Percentiles rank a stretch among this genome's conserved stretches.
Conservation (phyloP, 768 basidiomycete species). For the Coprinellus aureogranulatus region DNA sequence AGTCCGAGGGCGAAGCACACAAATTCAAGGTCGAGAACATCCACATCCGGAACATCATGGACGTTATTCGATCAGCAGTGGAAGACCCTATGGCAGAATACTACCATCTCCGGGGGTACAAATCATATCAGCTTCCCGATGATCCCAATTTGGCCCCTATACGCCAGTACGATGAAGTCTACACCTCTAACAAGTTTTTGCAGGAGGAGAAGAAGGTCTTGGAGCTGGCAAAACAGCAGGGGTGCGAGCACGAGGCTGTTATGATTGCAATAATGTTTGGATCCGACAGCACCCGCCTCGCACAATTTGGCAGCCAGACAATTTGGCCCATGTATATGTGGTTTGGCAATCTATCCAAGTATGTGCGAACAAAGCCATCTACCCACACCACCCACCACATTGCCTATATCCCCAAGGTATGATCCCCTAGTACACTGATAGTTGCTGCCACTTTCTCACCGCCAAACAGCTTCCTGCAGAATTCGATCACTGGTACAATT, state of each 20-base stretch:
- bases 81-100: slow-evolving; percentile 9
- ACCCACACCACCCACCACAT: slow-evolving; percentile 32
- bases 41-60: slow-evolving; percentile 7
- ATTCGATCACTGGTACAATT: slow-evolving; percentile 16
- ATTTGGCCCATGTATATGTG: slow-evolving; percentile 32
- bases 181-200: slow-evolving; percentile 17
- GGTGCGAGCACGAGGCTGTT: slow-evolving; percentile 13
- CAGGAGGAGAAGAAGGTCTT: slow-evolving; percentile 12
- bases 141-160: slow-evolving; percentile 7
- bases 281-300: slow-evolving; percentile 31
- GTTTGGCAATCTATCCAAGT: slow-evolving; percentile 40
- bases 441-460: too few relatives aligned
- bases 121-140: slow-evolving; percentile 4
- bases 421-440: not conserved
- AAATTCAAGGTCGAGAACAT: slow-evolving; percentile 16
- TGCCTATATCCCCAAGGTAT: slow-evolving; percentile 38
- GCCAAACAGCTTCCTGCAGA: slow-evolving; percentile 8
- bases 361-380: slow-evolving; percentile 22
- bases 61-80: slow-evolving; percentile 11
- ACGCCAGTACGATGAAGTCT: slow-evolving; percentile 15
- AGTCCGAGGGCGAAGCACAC: slow-evolving; percentile 10
- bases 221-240: not conserved
- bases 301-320: slow-evolving; percentile 30
- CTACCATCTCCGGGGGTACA: slow-evolving; percentile 14
- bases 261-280: slow-evolving; percentile 26